phyloP scores from a whole-genome alignment of 441 rosid species.

The Croton laevigatus region DNA sequence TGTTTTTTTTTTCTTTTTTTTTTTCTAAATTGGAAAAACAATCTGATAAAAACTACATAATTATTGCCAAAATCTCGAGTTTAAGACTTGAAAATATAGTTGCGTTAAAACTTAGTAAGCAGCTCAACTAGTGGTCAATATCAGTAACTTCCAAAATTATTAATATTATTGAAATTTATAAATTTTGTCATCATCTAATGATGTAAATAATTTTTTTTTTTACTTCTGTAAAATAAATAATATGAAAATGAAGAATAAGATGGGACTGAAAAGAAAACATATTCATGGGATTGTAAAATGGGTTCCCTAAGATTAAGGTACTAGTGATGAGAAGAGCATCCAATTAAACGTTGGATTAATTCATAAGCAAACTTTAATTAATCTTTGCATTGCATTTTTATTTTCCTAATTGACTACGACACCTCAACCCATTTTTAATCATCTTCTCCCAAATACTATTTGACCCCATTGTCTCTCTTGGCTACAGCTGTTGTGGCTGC shows the following conservation, averaged over 20 bases:
- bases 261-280: neutral
- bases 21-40: no score
- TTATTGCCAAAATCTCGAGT: no score
- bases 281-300: neutral
- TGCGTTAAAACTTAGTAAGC: no score
- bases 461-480: neutral
- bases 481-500: neutral
- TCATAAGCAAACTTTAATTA: constrained; percentile 15
- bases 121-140: no score
- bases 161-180: no score
- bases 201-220: neutral
- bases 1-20: no score
- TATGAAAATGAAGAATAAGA: neutral
- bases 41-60: no score
- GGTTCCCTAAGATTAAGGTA: neutral
- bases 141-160: no score
- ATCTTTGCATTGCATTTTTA: neutral
- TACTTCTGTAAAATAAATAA: neutral
- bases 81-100: no score
- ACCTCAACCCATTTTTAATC: constrained; percentile 5
- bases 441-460: neutral
- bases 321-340: neutral
- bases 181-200: no score
- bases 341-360: constrained; percentile 11
- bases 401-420: constrained; percentile 1